These are phyloP conservation scores for Ustilago shanxiensis DNA, from an alignment of 1,284 basidiomycete genomes.

Conservation along the genomic window DNA sequence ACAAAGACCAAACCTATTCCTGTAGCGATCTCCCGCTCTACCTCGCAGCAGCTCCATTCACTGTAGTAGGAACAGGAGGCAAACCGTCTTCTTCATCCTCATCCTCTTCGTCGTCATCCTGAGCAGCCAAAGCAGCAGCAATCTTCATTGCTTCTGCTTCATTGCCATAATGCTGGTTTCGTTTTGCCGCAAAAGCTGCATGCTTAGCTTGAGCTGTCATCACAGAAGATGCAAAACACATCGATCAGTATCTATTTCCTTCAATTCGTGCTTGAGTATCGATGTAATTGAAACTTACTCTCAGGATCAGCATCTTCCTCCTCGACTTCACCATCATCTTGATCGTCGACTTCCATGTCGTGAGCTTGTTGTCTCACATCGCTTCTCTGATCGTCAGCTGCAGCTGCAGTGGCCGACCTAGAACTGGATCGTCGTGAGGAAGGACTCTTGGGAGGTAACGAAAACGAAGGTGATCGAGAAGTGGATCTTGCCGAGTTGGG, in stretches of 20 bases:
- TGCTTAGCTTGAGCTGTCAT: constrained; percentile 54
- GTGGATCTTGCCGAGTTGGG: constrained; percentile 31
- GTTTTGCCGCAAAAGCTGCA: constrained; percentile 64
- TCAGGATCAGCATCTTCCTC: constrained; percentile 62
- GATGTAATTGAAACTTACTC: too few species aligned
- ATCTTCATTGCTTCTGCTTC: constrained; percentile 68
- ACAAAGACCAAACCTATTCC: too few species aligned
- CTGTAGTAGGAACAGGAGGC: constrained; percentile 20
- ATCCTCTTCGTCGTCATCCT: constrained; percentile 66
- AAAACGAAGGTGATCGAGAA: constrained; percentile 55
- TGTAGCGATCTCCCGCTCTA: too few species aligned
- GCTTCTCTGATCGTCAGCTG: constrained; percentile 46
- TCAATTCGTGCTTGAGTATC: too few species aligned
- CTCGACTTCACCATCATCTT: constrained; percentile 46
- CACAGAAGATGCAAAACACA: neutral
- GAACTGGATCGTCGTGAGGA: constrained; percentile 57
- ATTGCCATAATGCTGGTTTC: constrained; percentile 68
- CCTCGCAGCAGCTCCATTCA: constrained; percentile 38
- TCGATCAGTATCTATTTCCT: neutral
- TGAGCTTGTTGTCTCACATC: constrained; percentile 54
- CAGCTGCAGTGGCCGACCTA: constrained; percentile 42
- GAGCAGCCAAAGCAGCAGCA: constrained; percentile 55
- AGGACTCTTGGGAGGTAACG: constrained; percentile 54
- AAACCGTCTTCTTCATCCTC: constrained; percentile 43
- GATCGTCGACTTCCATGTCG: constrained; percentile 46